phyloP scores from a whole-genome alignment of 768 basidiomycete species.

The Sarcodon sp. region DNA sequence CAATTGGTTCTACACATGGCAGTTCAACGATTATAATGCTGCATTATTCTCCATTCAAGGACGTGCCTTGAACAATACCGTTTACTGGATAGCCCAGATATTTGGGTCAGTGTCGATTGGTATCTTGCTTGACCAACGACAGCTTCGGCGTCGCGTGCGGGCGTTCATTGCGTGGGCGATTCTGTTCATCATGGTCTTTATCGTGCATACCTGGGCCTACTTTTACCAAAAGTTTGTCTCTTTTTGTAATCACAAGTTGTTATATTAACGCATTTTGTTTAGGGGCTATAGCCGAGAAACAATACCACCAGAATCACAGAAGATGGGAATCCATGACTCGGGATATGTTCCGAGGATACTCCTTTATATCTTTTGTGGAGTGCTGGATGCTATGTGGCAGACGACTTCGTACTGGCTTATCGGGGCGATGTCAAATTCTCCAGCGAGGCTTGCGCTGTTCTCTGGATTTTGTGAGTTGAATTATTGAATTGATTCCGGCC shows the following conservation, averaged over 20 bases:
- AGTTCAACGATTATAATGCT: constrained; percentile 74
- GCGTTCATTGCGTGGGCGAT: constrained; percentile 61
- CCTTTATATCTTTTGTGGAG: constrained; percentile 60
- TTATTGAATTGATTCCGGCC: background rate
- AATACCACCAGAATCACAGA: constrained; percentile 22
- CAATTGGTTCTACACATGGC: constrained; percentile 84
- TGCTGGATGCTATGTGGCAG: constrained; percentile 81
- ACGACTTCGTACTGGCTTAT: constrained; percentile 74
- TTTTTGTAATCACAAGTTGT: background rate
- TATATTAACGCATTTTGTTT: background rate
- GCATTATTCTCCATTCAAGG: constrained; percentile 72
- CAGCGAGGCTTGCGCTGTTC: constrained; percentile 68
- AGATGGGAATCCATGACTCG: constrained; percentile 48
- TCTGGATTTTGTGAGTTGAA: constrained; percentile 62
- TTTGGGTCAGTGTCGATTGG: constrained; percentile 65
- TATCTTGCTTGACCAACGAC: constrained; percentile 45
- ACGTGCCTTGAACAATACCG: constrained; percentile 61
- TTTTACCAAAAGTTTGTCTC: constrained; percentile 53
- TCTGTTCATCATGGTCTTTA: constrained; percentile 50
- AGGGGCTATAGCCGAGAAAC: constrained; percentile 50
- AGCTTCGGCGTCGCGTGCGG: constrained; percentile 48
- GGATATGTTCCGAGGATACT: constrained; percentile 42
- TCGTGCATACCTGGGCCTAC: constrained; percentile 66
- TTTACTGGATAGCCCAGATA: constrained; percentile 76
- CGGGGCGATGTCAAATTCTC: constrained; percentile 80